A percentile compares a stretch with the other conserved stretches of the same genome.
These are phyloP conservation scores for Colletotrichum noveboracense DNA, from an alignment of 2,329 filamentous ascomycete species.

Conservation along the genomic window DNA sequence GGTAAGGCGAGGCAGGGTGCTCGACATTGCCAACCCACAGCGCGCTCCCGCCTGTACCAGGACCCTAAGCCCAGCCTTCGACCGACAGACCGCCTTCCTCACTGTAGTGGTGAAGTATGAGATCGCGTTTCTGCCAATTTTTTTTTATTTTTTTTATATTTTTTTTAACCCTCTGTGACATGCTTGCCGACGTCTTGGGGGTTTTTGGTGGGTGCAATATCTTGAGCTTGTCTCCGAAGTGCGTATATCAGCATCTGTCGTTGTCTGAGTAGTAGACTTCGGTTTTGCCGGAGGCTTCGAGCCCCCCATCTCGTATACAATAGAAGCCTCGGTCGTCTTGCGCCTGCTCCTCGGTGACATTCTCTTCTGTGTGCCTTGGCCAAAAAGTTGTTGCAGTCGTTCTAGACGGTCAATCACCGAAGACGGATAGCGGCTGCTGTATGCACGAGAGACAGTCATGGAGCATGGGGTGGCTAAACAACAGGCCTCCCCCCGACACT, in stretches of 20 bases:
- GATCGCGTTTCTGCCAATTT: conserved; percentile 7
- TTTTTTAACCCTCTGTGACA: not conserved
- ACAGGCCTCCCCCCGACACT: conserved; percentile 14
- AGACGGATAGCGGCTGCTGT: not conserved
- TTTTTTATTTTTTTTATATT: not conserved
- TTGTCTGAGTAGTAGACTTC: not conserved
- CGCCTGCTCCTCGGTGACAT: not conserved
- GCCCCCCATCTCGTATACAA: not conserved
- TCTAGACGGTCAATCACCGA: conserved; percentile 15
- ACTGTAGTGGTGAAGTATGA: not conserved
- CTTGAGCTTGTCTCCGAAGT: not conserved
- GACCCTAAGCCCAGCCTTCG: not conserved
- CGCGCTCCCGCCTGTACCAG: not conserved
- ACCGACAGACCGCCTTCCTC: conserved; percentile 6
- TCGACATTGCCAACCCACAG: not conserved
- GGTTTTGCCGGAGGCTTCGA: not conserved
- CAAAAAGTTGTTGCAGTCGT: not conserved
- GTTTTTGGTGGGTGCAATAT: not conserved
- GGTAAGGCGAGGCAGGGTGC: not conserved
- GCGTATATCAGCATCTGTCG: not conserved
- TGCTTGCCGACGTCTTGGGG: not conserved
- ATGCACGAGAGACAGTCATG: not conserved
- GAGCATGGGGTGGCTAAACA: conserved; percentile 15
- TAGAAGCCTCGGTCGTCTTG: not conserved
- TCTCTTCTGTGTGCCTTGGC: not conserved